A percentile compares a stretch with the other conserved stretches of the same genome.
Evolutionary conservation across 2,329 filamentous ascomycete species (phyloP).

Genomic region (Talaromyces rugulosus): DNA sequence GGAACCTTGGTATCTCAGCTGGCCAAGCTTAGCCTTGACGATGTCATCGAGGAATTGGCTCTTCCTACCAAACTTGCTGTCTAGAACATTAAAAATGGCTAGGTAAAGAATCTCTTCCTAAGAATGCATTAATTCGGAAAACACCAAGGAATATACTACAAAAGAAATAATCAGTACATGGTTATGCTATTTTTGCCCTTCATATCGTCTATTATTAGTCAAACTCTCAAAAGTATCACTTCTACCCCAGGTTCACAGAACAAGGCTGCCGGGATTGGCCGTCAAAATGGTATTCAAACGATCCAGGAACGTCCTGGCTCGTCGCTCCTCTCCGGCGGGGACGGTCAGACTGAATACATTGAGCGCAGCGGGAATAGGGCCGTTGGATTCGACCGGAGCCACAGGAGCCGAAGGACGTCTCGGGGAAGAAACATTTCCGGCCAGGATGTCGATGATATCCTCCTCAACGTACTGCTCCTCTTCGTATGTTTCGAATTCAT

Average conservation of each 20-base stretch:
- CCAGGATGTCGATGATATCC: conserved; percentile 82
- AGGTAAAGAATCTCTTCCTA: neutral
- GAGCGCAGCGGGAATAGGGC: conserved; percentile 48
- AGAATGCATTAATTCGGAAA: neutral
- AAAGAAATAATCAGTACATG: conserved; percentile 16
- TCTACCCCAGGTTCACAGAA: conserved; percentile 41
- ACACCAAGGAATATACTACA: conserved; percentile 13
- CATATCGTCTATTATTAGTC: conserved; percentile 12
- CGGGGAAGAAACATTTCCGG: conserved; percentile 40
- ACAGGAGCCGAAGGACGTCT: conserved; percentile 20
- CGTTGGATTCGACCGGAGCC: conserved; percentile 22
- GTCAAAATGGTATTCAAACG: conserved; percentile 81
- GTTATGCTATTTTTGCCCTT: conserved; percentile 12
- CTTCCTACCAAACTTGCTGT: too few relatives aligned
- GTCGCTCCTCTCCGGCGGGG: conserved; percentile 72
- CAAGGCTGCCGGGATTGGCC: conserved; percentile 70
- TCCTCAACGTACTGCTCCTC: conserved; percentile 28
- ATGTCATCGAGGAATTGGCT: conserved; percentile 81
- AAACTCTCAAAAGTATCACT: neutral
- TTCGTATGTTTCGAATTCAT: conserved; percentile 13
- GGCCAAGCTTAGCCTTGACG: conserved; percentile 84
- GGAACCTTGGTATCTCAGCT: conserved; percentile 84
- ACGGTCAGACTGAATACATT: conserved; percentile 83
- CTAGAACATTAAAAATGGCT: neutral
- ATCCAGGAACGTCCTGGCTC: conserved; percentile 77